Evolutionary conservation across 768 basidiomycete species (phyloP), one percentile per base, ranked within the genome.

Genomic region (Suillus occidentalis): DNA sequence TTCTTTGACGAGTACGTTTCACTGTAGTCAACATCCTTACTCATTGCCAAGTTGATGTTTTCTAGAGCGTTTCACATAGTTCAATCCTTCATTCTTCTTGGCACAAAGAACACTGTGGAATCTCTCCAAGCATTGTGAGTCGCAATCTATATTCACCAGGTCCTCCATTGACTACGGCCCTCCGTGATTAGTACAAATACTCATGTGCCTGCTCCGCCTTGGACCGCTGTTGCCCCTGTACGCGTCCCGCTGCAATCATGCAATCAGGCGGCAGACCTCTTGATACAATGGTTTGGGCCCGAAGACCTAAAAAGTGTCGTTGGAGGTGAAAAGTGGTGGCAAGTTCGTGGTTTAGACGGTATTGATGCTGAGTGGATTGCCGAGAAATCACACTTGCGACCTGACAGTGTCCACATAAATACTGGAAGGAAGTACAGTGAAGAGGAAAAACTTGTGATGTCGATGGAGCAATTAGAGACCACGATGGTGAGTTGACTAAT

Each of bases 261-360:
- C 72, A 85, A 87, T 66, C 71, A 74, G 16, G 85, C 89, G 2
- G 89, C 90, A n/a, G 86, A 89, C 62, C 67, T 81, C n/a, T 78
- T 94, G 25, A 85, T 90, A 50, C 77, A 86, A 60, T 90, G 87
- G 79, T 87, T 92, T 62, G 89, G 90, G 2, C 87, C 89, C 0
- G 86, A 90, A 39, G 85, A 88, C 66, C 82, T 92, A 36, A 83
- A 85, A 71, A 75, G 80, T 36, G 84, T 91, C 16, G 88, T 90
- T 12, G 92, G 92, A 34, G 92, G 91, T 3, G 85, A 86, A 63
- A 81, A 87, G 63, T 94, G 91, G 92, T 93, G 91, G 92, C 91
- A 92, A 75, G 87, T 92, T 39, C 82, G 90, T 47, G 88, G 89
- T 8, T 76, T 90, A 37, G 83, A 85, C 62, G 90, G 90, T 2